Evolutionary conservation across 2,329 filamentous ascomycete genomes (phyloP).

Genomic region (Emmonsia crescens): DNA sequence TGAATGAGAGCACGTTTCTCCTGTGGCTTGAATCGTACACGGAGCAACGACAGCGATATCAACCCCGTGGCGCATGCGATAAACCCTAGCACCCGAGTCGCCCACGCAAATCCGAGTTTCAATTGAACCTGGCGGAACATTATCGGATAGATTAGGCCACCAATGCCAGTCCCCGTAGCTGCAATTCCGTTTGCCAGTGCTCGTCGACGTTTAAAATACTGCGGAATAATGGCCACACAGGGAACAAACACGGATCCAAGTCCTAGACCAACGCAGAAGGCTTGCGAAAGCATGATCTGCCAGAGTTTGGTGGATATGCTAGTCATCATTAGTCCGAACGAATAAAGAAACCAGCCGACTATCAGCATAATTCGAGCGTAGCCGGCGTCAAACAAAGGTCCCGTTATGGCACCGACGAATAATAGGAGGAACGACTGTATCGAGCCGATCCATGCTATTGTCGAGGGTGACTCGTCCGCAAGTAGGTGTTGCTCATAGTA

Average conservation of each 20-base stretch:
- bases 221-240: constrained; percentile 52
- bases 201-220: constrained; percentile 51
- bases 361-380: constrained; percentile 36
- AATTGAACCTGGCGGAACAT: constrained; percentile 34
- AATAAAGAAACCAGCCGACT: constrained; percentile 33
- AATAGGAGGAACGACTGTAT: constrained; percentile 44
- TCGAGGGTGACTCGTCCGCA: constrained; percentile 31
- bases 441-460: constrained; percentile 45
- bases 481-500: constrained; percentile 41
- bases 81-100: constrained; percentile 40
- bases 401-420: constrained; percentile 41
- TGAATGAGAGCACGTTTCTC: constrained; percentile 14
- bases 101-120: constrained; percentile 47
- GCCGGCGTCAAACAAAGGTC: constrained; percentile 44
- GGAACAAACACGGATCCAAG: constrained; percentile 56
- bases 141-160: constrained; percentile 47
- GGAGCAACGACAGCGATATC: constrained; percentile 10
- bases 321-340: constrained; percentile 45
- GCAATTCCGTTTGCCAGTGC: constrained; percentile 51
- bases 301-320: constrained; percentile 42
- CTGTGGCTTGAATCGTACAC: constrained; percentile 12
- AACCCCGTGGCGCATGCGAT: constrained; percentile 30
- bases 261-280: constrained; percentile 43
- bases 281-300: constrained; percentile 45
- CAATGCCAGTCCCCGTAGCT: constrained; percentile 46